Evolutionary conservation across 2,329 filamentous ascomycete species (phyloP).

Genomic region (Botrytis deweyae): DNA sequence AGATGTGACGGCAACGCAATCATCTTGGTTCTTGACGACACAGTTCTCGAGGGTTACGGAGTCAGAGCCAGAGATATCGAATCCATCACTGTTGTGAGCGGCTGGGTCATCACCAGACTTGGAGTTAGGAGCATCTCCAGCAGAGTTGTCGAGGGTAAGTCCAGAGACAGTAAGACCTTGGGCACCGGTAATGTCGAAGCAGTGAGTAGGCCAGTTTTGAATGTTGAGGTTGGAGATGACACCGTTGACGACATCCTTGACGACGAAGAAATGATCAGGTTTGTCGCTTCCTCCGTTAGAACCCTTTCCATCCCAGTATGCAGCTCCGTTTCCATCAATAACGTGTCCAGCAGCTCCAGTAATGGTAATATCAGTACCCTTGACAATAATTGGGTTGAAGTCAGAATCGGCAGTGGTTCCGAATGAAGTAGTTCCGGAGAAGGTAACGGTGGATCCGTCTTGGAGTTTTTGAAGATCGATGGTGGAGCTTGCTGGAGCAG

Average conservation of each 20-base stretch:
- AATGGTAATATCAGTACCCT: constrained; percentile 31
- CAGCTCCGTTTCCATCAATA: constrained; percentile 50
- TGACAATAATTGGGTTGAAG: constrained; percentile 52
- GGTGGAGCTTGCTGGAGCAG: constrained; percentile 42
- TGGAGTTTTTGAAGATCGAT: constrained; percentile 45
- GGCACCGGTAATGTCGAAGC: constrained; percentile 47
- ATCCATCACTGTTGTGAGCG: constrained; percentile 56
- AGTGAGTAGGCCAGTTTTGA: constrained; percentile 55
- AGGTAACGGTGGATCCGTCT: constrained; percentile 51
- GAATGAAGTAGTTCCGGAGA: constrained; percentile 64
- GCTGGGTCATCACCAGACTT: constrained; percentile 20
- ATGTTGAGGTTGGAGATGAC: constrained; percentile 51
- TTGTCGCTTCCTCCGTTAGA: constrained; percentile 59
- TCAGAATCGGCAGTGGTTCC: constrained; percentile 64
- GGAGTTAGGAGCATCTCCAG: constrained; percentile 44
- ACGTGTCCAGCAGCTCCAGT: constrained; percentile 36
- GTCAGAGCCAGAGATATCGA: constrained; percentile 49
- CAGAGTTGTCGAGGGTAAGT: constrained; percentile 58
- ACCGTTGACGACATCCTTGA: constrained; percentile 50
- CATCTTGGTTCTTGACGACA: constrained; percentile 57
- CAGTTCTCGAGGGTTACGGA: constrained; percentile 51
- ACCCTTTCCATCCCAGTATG: constrained; percentile 60
- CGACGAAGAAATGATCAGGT: constrained; percentile 61
- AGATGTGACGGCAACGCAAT: constrained; percentile 59
- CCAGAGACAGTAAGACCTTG: constrained; percentile 47